Conservation (phyloP, 192 early-diverging fungal genomes). For the Geranomyces michiganensis region DNA sequence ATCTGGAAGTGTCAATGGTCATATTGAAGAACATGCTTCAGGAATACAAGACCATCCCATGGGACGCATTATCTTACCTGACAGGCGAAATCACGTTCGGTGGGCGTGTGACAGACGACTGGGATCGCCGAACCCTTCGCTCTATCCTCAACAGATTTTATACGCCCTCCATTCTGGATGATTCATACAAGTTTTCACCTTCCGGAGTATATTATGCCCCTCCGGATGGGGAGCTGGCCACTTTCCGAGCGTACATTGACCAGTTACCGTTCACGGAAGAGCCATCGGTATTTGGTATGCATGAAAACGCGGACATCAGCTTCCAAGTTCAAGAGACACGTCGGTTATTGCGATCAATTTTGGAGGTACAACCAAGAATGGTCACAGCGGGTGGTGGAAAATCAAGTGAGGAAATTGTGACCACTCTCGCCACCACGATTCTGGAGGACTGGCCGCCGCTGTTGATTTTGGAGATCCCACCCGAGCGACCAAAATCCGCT, state of each 20-base stretch:
- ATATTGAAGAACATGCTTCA: slow-evolving; percentile 56
- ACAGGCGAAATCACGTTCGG: slow-evolving; percentile 68
- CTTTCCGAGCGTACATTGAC: slow-evolving; percentile 58
- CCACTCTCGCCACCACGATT: slow-evolving; percentile 49
- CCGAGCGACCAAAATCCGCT: slow-evolving; percentile 27
- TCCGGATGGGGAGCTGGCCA: slow-evolving; percentile 52
- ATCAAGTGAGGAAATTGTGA: slow-evolving; percentile 57
- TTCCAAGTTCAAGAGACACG: slow-evolving; percentile 63
- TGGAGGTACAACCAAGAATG: slow-evolving; percentile 64
- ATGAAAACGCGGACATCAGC: slow-evolving; percentile 70
- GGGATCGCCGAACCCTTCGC: slow-evolving; percentile 58
- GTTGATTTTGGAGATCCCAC: slow-evolving; percentile 48
- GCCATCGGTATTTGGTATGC: slow-evolving; percentile 68
- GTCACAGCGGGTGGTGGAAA: slow-evolving; percentile 48
- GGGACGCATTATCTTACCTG: slow-evolving; percentile 62
- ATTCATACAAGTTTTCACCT: slow-evolving; percentile 54
- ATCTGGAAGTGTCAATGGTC: slow-evolving; percentile 57
- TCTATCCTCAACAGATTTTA: slow-evolving; percentile 60
- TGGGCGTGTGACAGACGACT: slow-evolving; percentile 67
- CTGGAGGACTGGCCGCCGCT: slow-evolving; percentile 52
- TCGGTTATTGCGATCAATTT: slow-evolving; percentile 53
- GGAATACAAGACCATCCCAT: slow-evolving; percentile 55
- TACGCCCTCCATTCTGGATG: slow-evolving; percentile 51
- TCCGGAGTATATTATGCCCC: slow-evolving; percentile 61
- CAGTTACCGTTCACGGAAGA: slow-evolving; percentile 61